phyloP scores from a whole-genome alignment of 768 basidiomycete species.

The Boletales sp. region DNA sequence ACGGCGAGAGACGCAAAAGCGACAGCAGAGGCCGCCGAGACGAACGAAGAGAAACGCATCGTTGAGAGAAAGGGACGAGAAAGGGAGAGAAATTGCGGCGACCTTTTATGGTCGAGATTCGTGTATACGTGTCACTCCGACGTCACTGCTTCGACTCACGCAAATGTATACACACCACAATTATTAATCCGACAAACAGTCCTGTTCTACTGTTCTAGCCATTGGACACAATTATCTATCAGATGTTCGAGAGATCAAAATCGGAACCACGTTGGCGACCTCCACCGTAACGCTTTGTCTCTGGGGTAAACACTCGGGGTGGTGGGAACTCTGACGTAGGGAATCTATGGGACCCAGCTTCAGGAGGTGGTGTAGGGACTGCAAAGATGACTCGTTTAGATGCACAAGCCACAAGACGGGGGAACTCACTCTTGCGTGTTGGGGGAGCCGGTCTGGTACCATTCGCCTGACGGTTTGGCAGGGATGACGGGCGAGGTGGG shows the following conservation, averaged over 20 bases:
- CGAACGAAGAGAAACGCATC: slow-evolving; percentile 61
- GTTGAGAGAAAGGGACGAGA: slow-evolving; percentile 19
- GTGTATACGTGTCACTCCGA: slow-evolving; percentile 30
- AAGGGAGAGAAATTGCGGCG: not conserved
- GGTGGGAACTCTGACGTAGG: slow-evolving; percentile 77
- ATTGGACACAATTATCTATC: not conserved
- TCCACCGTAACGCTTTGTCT: slow-evolving; percentile 55
- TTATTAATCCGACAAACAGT: too few species aligned
- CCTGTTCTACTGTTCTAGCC: too few species aligned
- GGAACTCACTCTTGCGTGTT: slow-evolving; percentile 46
- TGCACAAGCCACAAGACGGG: not conserved
- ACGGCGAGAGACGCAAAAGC: slow-evolving; percentile 51
- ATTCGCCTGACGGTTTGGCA: slow-evolving; percentile 22
- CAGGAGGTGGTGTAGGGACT: slow-evolving; percentile 60
- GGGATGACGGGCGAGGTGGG: slow-evolving; percentile 9
- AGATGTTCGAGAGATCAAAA: slow-evolving; percentile 52
- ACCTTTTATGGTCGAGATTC: slow-evolving; percentile 20
- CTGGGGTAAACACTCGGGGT: slow-evolving; percentile 58
- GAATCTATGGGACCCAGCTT: slow-evolving; percentile 66
- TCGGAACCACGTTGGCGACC: slow-evolving; percentile 68
- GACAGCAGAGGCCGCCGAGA: slow-evolving; percentile 50
- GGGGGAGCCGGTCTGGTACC: slow-evolving; percentile 35
- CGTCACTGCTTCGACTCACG: too few species aligned
- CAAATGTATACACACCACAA: too few species aligned
- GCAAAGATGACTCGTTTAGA: slow-evolving; percentile 13